Evolutionary conservation across 2,329 filamentous ascomycete species (phyloP), one percentile per base, ranked within the genome.

Genomic region (Phaeosphaeria sp.): DNA sequence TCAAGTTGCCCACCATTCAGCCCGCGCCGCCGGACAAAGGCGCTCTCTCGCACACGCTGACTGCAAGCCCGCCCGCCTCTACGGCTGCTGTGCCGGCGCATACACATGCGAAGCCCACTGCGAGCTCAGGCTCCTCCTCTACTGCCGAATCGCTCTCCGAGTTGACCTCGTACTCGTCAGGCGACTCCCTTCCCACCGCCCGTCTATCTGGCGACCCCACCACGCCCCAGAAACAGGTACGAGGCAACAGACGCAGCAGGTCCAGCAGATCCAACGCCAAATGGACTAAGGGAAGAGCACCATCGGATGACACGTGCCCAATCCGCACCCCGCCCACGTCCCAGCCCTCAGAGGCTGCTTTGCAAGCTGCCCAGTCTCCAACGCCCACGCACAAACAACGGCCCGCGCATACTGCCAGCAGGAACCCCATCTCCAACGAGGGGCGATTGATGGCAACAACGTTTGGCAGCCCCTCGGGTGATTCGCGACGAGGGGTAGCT

Each of bases 401-500:
- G 47, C 61, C 62, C 20, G 50, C 66, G 42, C 55, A 59, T 36
- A 41, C 62, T 53, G 58, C 63, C 57, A 50, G 63, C 51, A 60
- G 54, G 52, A 66, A 53, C 62, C 39, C 65, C 22, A 46, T 61
- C 6, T 54, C 46, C 15, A 64, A 57, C 30, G 63, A 72, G 55
- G 62, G 58, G 58, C 70, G 66, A 62, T 75, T 71, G 59, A 77
- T 77, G 74, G 73, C 74, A 65, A 71, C 73, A 61, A 63, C 68
- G 50, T 77, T 76, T 70, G 72, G 72, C 33, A 72, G 58, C 60
- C 64, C 72, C 60, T 69, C 76, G 63, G 74, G 73, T 63, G 78
- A 79, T 67, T 69, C 75, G 68, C 77, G 78, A 63, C 73, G 78
- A 55, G 75, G 71, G 55, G 73, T 79, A 46, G 66, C 75, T 46